Percentiles rank a stretch among this genome's conserved stretches.
phyloP scores from a whole-genome alignment of 306 rosid species.

The Citrullus mucosospermus region DNA sequence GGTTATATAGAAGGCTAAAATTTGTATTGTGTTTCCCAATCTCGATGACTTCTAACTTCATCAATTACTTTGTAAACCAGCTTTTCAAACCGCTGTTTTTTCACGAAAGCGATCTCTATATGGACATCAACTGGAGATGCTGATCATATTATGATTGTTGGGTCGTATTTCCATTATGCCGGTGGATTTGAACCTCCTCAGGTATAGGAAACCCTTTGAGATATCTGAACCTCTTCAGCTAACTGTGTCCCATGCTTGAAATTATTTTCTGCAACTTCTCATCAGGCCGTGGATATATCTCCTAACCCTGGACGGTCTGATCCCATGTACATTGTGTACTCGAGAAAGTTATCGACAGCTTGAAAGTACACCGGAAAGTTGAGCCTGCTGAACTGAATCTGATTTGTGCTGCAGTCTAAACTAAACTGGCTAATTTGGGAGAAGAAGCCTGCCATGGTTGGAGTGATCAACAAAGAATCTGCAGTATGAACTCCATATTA shows the following conservation, averaged over 20 bases:
- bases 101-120: constrained; percentile 66
- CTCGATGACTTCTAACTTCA: neutral
- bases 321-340: constrained; percentile 62
- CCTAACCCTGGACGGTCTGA: constrained; percentile 77
- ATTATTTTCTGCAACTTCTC: constrained; percentile 5
- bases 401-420: neutral
- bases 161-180: constrained; percentile 69
- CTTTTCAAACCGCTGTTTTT: constrained; percentile 75
- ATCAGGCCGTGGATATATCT: constrained; percentile 64
- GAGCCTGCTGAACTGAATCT: neutral
- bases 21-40: neutral
- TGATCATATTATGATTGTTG: constrained; percentile 65
- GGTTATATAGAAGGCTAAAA: neutral
- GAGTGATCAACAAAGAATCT: neutral
- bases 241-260: neutral
- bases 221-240: neutral
- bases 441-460: neutral
- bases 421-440: neutral
- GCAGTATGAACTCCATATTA: neutral
- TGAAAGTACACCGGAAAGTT: constrained; percentile 3
- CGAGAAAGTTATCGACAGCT: constrained; percentile 32
- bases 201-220: constrained; percentile 19
- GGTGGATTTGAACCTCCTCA: constrained; percentile 79
- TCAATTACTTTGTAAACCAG: constrained; percentile 13
- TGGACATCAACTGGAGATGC: constrained; percentile 80